Evolutionary conservation across 345 rosid genomes (phyloP), one percentile per base, ranked within the genome.

Genomic region (Lenwebbia sp.): DNA sequence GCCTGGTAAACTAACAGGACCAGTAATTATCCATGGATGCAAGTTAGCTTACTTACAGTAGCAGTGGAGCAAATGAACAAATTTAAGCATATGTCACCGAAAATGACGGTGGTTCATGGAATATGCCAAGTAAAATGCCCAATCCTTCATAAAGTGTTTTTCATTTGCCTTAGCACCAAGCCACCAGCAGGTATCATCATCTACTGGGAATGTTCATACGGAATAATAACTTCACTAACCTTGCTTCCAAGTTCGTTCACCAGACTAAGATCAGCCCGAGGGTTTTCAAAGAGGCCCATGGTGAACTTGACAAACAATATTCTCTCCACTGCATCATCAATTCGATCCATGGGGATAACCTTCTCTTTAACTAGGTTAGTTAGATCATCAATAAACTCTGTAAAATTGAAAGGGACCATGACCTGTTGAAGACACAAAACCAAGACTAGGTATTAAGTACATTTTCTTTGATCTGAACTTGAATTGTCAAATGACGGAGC

Each of bases 201-300:
- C 22, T 14, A 65, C 0, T 65, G 33, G 25, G 78, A 65, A 65
- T 33, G 44, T 65, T 33, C 78, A 33, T 33, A 65, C 2, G 44
- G 13, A 28, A 58, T 3, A 37, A 62, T 30, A 54, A 21, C 75
- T 82, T 60, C 30, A 88, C 89, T 56, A 53, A 97, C 99, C 95
- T 93, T 93, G 90, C 99, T 94, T 83, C 98, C 99, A 23, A 97
- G 94, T 90, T 95, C 95, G 86, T 93, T 88, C 84, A 93, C 91
- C 56, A 94, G 89, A 89, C 95, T 95, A 86, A 84, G 82, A 91
- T 97, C 98, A 82, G 99, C 99, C 88, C 92, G 87, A 86, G 99
- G 99, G 87, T 93, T 93, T 90, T 97, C 99, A 92, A 96, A 96
- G 26, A 97, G 95, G 83, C 98, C 99, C 98, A 94, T 94, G 85